These are phyloP conservation scores for Apiospora hydei DNA, from an alignment of 2,329 filamentous ascomycete genomes.

Conservation along the genomic window DNA sequence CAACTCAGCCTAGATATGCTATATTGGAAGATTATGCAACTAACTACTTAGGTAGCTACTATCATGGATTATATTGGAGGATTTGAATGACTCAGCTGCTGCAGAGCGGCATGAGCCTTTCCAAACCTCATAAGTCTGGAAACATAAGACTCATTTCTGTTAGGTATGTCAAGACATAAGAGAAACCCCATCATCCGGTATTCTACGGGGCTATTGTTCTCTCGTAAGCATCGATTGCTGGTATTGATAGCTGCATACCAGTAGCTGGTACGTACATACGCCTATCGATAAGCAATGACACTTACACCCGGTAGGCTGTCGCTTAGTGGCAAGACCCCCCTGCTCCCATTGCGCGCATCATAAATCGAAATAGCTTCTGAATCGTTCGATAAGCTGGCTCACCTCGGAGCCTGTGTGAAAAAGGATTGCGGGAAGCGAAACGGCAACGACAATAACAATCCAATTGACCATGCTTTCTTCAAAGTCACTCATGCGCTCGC, in stretches of 20 bases:
- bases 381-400: slow-evolving; percentile 12
- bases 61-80: background rate
- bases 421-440: background rate
- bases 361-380: background rate
- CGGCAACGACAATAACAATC: background rate
- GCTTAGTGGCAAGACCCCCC: slow-evolving; percentile 1
- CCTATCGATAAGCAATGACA: background rate
- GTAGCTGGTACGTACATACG: background rate
- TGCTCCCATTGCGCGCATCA: slow-evolving; percentile 8
- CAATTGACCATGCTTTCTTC: slow-evolving; percentile 4
- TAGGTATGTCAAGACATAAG: background rate
- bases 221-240: background rate
- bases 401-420: background rate
- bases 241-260: background rate
- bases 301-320: background rate
- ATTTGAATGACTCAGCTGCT: background rate
- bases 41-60: background rate
- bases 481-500: slow-evolving; percentile 27
- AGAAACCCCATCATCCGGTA: background rate
- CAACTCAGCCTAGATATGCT: background rate
- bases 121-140: background rate
- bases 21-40: background rate
- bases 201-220: background rate
- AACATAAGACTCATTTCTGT: background rate
- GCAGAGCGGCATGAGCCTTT: background rate